Base-by-base conservation (phyloP, 75 land plant genomes). In the Pinus taeda region DNA sequence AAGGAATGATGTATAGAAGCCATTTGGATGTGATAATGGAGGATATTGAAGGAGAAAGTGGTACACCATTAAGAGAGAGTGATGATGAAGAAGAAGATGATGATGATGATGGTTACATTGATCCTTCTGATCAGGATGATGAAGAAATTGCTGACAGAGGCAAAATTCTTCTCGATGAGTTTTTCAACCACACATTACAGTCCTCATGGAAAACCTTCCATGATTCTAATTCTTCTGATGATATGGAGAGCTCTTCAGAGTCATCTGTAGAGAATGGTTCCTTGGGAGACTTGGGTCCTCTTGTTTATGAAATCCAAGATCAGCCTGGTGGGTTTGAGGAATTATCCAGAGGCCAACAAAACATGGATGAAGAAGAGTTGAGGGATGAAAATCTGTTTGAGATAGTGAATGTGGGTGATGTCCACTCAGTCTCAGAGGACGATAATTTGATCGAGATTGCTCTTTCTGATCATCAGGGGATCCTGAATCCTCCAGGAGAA, bases 401-500 rank as follows among this genome's bases (percentile, higher is more conserved):
- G 69, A 65, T 65, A 24, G 69, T 65, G 69, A 20, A 65, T 65
- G 69, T 7, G 36, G 69, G 69, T 8, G 69, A 65, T 65, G 69
- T 37, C 36, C 69, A 65, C 9, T 65, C 69, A 20, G 36, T 65
- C 39, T 33, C 42, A 3, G 69, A 65, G 36, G 69, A 65, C 30
- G 69, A 65, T 15, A 65, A 65, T 33, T 65, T 65, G 39, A 65
- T 65, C 36, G 69, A 65, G 69, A 65, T 65, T 65, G 39, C 39
- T 65, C 42, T 65, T 65, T 65, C 69, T 65, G 69, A 65, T 33
- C 69, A 65, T 49, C 55, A 37, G 69, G 36, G 17, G 18, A 33
- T 15, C 36, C 17, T 30, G 20, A 65, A 37, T 49, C 9, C 12
- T 49, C 11, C 55, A 49, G 55, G 9, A 11, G 55, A 49, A 49